Evolutionary conservation across 306 rosid genomes (phyloP), one percentile per base, ranked within the genome.

Genomic region (Hylodesmum podocarpum): DNA sequence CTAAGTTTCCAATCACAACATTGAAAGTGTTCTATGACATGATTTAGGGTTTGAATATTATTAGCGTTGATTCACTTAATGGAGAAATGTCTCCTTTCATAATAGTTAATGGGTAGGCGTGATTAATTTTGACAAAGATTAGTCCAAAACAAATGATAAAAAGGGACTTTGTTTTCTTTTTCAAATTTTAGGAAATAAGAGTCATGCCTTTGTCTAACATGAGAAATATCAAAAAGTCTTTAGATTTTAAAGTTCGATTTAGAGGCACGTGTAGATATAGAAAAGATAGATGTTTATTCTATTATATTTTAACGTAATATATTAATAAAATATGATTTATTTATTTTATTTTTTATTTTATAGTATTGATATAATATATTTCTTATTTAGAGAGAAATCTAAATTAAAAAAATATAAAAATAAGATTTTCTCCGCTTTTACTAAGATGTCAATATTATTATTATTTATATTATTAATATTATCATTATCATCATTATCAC

Each of bases 21-120:
- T 62, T 79, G 50, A 18, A 36, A 63, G 66, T 31, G 39, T 69
- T 21, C 33, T 11, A 8, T 54, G 59, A 18, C 54, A 77, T 78
- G 65, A 78, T 70, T 58, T 21, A 5, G 12, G 18, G 34, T 70
- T 78, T 78, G 77, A 78, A 36, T 64, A n/a, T 1, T 43, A 8
- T 6, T 14, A 57, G 16, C 58, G 40, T 6, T 6, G 44, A 50
- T 44, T 40, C 67, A 39, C 0, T 21, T 49, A 8, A 34, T 63
- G 65, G 50, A 24, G 16, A 33, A 28, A 24, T 53, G 8, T 25
- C 43, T 36, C 53, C 6, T 22, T 2, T 49, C 63, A 62, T 34
- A 21, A 63, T 47, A 62, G 50, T 50, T 76, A 37, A 43, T 7
- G 47, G 78, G 78, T 54, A 8, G 66, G 16, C 34, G 24, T 44